Evolutionary conservation across 2,329 filamentous ascomycete species (phyloP).

Genomic region (Colletotrichum zoysiae): DNA sequence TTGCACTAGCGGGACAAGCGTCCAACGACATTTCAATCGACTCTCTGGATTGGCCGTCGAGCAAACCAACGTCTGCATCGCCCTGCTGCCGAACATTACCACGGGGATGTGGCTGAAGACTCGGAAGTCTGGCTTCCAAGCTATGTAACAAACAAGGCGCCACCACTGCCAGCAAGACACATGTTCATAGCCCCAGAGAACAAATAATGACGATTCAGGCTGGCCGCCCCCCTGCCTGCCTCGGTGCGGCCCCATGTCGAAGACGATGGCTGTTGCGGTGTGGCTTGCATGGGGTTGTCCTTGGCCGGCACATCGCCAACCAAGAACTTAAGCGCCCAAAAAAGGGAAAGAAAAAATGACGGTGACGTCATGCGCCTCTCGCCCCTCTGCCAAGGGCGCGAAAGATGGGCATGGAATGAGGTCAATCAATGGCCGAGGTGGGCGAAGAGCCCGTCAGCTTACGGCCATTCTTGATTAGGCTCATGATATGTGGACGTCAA

Average conservation of each 20-base stretch:
- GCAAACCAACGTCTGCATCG: neutral
- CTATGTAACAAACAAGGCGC: too few relatives aligned
- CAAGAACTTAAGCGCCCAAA: slow-evolving; percentile 10
- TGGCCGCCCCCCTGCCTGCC: neutral
- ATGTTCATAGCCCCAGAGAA: neutral
- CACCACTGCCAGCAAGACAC: slow-evolving; percentile 1
- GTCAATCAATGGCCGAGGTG: slow-evolving; percentile 35
- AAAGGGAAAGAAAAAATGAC: neutral
- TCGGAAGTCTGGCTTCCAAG: neutral
- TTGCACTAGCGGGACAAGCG: neutral
- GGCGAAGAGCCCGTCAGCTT: neutral
- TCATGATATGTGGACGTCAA: neutral
- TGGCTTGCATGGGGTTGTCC: slow-evolving; percentile 34
- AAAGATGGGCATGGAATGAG: slow-evolving; percentile 32
- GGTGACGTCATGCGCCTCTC: slow-evolving; percentile 27
- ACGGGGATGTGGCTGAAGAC: neutral
- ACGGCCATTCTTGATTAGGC: neutral
- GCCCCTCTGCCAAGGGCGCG: slow-evolving; percentile 25
- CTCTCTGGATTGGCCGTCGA: neutral
- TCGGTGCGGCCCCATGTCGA: neutral
- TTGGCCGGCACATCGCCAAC: slow-evolving; percentile 32
- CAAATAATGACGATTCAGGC: slow-evolving; percentile 1
- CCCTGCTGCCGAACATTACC: neutral
- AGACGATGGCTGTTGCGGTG: slow-evolving; percentile 18
- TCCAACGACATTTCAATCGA: neutral